Base-by-base conservation (phyloP, 2,329 filamentous ascomycete species). In the Dactylellina leptospora region DNA sequence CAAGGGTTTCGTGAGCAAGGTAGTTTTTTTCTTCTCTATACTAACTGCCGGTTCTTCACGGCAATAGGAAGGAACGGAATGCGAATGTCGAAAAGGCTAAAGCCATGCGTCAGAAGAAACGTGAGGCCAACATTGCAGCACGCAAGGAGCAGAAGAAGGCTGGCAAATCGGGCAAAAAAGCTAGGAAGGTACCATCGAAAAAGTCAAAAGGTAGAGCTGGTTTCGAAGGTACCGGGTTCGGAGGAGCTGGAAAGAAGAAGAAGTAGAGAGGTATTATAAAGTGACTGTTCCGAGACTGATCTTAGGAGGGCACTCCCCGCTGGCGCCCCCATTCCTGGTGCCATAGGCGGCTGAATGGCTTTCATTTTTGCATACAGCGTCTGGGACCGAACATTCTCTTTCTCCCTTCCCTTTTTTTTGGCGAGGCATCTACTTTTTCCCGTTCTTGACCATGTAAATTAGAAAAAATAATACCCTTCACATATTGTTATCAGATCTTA, bases 81-180 rank as follows among this genome's bases (percentile, higher is more conserved):
- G 86, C 89, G 25, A 88, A 88, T 27, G 87, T 97, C 51, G 85
- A 86, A 75, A 89, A 90, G 80, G 84, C 90, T 51, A 90, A 90
- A 79, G 90, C 91, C 58, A 88, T 90, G 76, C 89, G 88, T 79
- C 91, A 93, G 78, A 87, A 87, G 80, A 96, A 96, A 84, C 85
- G 89, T 74, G 90, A 92, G 78, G 89, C 90, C 51, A 93, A 93
- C 79, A 82, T 93, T 74, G 83, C 84, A 77, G 89, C 90, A 81
- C 84, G 90, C 75, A 85, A 85, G 76, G 91, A 95, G 53, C 72
- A 74, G 60, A 89, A 90, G 75, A 93, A 92, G 82, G 85, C 86
- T 59, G 84, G 84, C 75, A 84, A 84, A 61, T 81, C 80, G 72
- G 80, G 76, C 77, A 84, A 80, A 78, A 81, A 80, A 51, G 85